Conservation (phyloP, 345 rosid species). For the Draba incana region DNA sequence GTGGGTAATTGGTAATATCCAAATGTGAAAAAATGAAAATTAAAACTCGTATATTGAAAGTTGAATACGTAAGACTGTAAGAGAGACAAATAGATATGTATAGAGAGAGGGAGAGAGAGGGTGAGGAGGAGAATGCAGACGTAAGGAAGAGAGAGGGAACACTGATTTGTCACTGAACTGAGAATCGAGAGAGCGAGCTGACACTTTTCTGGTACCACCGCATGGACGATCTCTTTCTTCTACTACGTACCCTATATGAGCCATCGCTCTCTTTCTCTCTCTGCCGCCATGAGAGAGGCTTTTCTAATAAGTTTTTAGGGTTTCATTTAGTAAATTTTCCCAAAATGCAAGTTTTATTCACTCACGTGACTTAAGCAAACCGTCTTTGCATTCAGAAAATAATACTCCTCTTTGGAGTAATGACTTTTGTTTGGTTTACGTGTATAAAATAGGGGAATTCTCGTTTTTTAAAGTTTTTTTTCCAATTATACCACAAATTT, state of each 20-base stretch:
- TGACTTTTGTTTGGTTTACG: constrained; percentile 18
- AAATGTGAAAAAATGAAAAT: neutral
- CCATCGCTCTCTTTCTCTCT: constrained; percentile 47
- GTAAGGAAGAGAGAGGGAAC: constrained; percentile 27
- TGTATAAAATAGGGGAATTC: neutral
- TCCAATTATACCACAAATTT: too few relatives aligned
- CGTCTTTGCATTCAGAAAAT: constrained; percentile 14
- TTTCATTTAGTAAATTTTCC: constrained; percentile 15
- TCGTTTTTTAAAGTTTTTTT: too few relatives aligned
- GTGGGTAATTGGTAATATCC: neutral
- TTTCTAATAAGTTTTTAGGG: constrained; percentile 19
- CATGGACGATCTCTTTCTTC: constrained; percentile 44
- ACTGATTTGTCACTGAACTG: constrained; percentile 39
- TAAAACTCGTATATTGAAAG: neutral
- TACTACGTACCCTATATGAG: constrained; percentile 33
- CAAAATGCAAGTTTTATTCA: constrained; percentile 28
- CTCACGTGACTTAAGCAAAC: constrained; percentile 23
- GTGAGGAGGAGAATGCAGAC: constrained; percentile 21
- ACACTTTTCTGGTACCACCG: constrained; percentile 37
- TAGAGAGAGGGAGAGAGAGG: too few relatives aligned
- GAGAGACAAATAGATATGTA: constrained; percentile 31
- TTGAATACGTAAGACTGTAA: constrained; percentile 17
- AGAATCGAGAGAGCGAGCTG: constrained; percentile 50
- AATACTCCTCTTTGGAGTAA: constrained; percentile 3
- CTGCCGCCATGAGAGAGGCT: constrained; percentile 48